Evolutionary conservation across 345 rosid species (phyloP), one percentile per base, ranked within the genome.

Genomic region (Heritiera fomes): DNA sequence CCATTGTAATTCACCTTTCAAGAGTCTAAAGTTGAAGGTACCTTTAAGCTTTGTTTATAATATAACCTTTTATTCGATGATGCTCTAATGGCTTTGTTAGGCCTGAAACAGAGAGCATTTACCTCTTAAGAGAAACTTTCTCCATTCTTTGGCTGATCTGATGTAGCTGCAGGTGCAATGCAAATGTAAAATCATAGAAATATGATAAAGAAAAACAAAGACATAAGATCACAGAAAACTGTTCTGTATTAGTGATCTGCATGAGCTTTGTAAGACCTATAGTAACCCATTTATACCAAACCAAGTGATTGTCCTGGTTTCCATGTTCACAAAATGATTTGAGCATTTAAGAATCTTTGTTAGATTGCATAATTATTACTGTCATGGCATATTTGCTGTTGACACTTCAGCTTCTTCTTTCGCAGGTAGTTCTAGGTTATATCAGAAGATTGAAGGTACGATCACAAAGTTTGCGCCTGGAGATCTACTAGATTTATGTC

Each of bases 11-110:
- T 34, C n/a, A 58, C 11, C 65, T 18, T 15, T 13, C 30, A 28
- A 40, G 13, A 30, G n/a, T 23, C 76, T 20, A 71, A 32, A 15
- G 71, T 77, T 4, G 47, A 68, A 68, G 71, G 67, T 71, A 10
- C 2, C 11, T 71, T 17, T 30, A 14, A 8, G 0, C 46, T 40
- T 1, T 66, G 52, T 47, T 49, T 17, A 8, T 40, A 52, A 63
- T 32, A 17, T 14, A 58, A 20, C 43, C 18, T 20, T 23, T 23
- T 23, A 23, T 23, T 23, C 10, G 2, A 46, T 52, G 28, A 23
- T 23, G 28, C 38, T 71, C 32, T 3, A 6, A 53, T 8, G 23
- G 14, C 7, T 75, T 75, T 59, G 77, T 20, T 59, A n/a, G 43
- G 6, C 43, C 43, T 40, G 43, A 40, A 40, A 40, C 38, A 40